Conservation (phyloP, 345 rosid species). For the Stellera chamaejasme region DNA sequence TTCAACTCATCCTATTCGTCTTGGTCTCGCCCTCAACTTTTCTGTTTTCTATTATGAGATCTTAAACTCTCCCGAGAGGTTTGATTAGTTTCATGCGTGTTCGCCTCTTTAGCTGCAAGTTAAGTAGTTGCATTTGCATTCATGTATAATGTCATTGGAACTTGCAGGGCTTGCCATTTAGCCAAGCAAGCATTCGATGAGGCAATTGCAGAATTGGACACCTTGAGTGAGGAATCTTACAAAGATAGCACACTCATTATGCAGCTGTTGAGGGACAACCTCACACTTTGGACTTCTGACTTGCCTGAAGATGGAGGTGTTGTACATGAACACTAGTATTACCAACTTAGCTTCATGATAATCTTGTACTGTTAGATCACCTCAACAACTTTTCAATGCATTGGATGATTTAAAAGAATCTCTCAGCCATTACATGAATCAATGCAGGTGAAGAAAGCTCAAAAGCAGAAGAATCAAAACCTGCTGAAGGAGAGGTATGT, state of each 20-base stretch:
- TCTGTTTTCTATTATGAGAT: constrained; percentile 98
- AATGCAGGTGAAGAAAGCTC: constrained; percentile 65
- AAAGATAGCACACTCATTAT: constrained; percentile 98
- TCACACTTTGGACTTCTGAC: constrained; percentile 98
- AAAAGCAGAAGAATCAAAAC: constrained; percentile 71
- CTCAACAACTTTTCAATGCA: too few relatives aligned
- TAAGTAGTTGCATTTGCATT: too few relatives aligned
- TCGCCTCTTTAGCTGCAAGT: too few relatives aligned
- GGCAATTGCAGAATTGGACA: constrained; percentile 96
- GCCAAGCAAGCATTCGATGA: constrained; percentile 98
- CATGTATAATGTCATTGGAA: background rate
- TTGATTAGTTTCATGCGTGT: background rate
- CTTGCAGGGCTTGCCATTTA: constrained; percentile 90
- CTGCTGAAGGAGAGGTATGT: constrained; percentile 59
- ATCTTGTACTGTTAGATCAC: background rate
- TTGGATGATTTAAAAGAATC: background rate
- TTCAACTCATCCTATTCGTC: constrained; percentile 96
- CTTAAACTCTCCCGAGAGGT: constrained; percentile 99
- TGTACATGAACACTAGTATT: background rate
- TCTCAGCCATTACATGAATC: constrained; percentile 7
- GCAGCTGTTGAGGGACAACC: constrained; percentile 98
- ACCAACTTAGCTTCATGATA: background rate
- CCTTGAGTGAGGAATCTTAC: constrained; percentile 93
- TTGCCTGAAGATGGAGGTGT: constrained; percentile 98
- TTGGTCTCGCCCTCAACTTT: constrained; percentile 98